phyloP scores from a whole-genome alignment of 2,329 filamentous ascomycete genomes.

The Grosmannia huntii region DNA sequence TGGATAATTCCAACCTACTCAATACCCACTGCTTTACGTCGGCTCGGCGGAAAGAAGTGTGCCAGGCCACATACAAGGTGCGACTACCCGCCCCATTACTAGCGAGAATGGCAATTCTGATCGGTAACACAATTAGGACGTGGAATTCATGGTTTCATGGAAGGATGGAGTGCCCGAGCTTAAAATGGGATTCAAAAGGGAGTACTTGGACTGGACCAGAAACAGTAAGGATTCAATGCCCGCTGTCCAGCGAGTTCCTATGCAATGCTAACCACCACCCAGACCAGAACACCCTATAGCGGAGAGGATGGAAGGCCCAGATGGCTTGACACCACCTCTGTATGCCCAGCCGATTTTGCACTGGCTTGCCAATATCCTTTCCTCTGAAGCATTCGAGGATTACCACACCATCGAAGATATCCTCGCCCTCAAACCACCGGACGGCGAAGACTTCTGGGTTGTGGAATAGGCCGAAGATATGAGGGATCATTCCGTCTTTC shows the following conservation, averaged over 20 bases:
- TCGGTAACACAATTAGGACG: no score
- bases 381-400: neutral
- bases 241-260: neutral
- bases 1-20: constrained; percentile 5
- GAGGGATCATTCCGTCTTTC: neutral
- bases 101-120: no score
- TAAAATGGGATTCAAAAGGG: constrained; percentile 6
- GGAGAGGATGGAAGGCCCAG: constrained; percentile 1
- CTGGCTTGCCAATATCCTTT: constrained; percentile 5
- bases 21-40: constrained; percentile 7
- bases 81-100: no score
- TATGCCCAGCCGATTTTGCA: constrained; percentile 4
- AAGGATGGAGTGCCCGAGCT: constrained; percentile 4
- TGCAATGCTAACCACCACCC: constrained; percentile 1
- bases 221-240: constrained; percentile 5
- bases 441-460: neutral
- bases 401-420: neutral
- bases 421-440: neutral
- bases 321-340: constrained; percentile 1
- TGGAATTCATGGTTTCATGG: no score
- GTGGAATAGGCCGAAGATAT: neutral
- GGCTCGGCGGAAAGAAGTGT: no score
- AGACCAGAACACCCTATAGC: constrained; percentile 3
- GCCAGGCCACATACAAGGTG: no score
- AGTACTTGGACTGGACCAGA: constrained; percentile 3